Conservation (phyloP, 2,329 filamentous ascomycete genomes). For the Mollisiaceae sp. region DNA sequence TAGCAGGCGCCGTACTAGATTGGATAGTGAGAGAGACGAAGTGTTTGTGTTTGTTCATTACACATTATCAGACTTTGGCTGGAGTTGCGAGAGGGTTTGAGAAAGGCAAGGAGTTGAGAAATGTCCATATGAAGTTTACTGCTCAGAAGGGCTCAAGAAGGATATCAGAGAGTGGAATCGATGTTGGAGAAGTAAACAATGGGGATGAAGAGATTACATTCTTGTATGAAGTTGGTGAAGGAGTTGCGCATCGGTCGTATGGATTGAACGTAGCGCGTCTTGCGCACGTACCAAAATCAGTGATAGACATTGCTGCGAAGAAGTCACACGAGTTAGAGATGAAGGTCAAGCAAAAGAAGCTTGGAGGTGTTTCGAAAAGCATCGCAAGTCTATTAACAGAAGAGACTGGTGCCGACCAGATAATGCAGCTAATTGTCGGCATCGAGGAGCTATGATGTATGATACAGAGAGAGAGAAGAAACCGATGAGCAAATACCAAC, state of each 20-base stretch:
- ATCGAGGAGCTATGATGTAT: constrained; percentile 62
- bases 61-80: constrained; percentile 90
- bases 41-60: constrained; percentile 92
- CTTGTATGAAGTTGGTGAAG: constrained; percentile 88
- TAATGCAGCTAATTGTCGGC: constrained; percentile 40
- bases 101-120: constrained; percentile 67
- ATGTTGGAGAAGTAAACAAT: constrained; percentile 45
- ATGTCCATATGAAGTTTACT: constrained; percentile 94
- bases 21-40: constrained; percentile 76
- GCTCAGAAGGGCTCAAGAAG: constrained; percentile 33
- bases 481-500: constrained; percentile 29
- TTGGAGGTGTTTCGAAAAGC: constrained; percentile 47
- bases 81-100: constrained; percentile 71
- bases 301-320: constrained; percentile 78
- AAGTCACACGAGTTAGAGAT: constrained; percentile 84
- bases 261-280: constrained; percentile 91
- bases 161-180: constrained; percentile 46
- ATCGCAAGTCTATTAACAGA: constrained; percentile 35
- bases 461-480: constrained; percentile 11
- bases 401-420: constrained; percentile 27
- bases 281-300: constrained; percentile 76
- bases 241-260: constrained; percentile 92
- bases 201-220: constrained; percentile 86
- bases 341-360: constrained; percentile 66
- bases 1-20: constrained; percentile 88